Percentiles rank a stretch among this genome's conserved stretches.
These are phyloP conservation scores for Cytospora piceicola DNA, from an alignment of 2,329 filamentous ascomycete species.

Conservation along the genomic window DNA sequence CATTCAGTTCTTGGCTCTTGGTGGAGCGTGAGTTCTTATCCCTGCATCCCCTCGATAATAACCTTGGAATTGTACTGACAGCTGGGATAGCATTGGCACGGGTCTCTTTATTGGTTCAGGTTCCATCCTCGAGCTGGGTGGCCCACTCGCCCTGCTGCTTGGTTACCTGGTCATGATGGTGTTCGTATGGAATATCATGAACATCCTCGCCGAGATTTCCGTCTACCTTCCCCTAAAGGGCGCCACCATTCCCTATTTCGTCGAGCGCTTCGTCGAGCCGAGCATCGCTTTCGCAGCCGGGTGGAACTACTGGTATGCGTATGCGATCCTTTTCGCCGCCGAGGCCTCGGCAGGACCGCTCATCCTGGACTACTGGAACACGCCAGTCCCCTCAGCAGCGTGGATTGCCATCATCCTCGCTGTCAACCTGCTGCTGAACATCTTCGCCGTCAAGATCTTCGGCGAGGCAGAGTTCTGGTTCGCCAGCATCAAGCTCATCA, in stretches of 20 bases:
- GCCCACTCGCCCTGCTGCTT: constrained; percentile 68
- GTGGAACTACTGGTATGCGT: constrained; percentile 56
- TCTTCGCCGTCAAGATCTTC: constrained; percentile 29
- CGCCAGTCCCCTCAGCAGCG: constrained; percentile 21
- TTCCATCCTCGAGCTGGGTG: constrained; percentile 62
- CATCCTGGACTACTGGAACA: constrained; percentile 44
- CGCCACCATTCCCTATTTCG: constrained; percentile 77
- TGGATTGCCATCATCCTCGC: constrained; percentile 30
- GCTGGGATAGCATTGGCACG: constrained; percentile 67
- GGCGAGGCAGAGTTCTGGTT: constrained; percentile 35
- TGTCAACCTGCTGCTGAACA: constrained; percentile 27
- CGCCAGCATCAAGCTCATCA: constrained; percentile 34
- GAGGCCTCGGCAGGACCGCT: constrained; percentile 51
- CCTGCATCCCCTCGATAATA: not conserved
- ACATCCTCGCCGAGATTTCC: constrained; percentile 71
- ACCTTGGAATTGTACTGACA: constrained; percentile 8
- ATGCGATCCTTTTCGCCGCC: constrained; percentile 50
- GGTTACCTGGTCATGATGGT: constrained; percentile 69
- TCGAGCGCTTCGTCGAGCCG: constrained; percentile 67
- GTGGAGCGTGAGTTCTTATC: constrained; percentile 27
- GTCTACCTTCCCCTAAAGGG: constrained; percentile 77
- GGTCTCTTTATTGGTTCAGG: constrained; percentile 74
- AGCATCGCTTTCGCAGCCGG: constrained; percentile 60
- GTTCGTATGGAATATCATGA: constrained; percentile 78
- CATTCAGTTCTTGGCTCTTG: constrained; percentile 30